Evolutionary conservation across 2,329 filamentous ascomycete species (phyloP), one percentile per base, ranked within the genome.

Genomic region (Sporothrix protearum): DNA sequence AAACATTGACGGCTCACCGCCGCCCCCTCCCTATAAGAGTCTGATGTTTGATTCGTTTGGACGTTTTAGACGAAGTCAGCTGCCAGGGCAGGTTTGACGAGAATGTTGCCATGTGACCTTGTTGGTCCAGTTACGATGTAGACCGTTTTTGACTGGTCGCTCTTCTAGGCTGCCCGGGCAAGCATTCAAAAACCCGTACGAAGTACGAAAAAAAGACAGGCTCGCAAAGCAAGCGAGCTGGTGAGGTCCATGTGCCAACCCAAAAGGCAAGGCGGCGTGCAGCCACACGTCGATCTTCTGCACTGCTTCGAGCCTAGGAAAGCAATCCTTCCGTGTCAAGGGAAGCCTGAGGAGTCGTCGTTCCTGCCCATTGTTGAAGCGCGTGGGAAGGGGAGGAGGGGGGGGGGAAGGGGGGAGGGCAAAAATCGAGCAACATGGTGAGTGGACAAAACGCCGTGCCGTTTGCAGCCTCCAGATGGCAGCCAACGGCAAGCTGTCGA

Each of bases 241-340:
- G 53, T 14, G n/a, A 51, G 63, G 63, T 22, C 47, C 47, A 36
- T 33, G 16, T 53, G 42, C 53, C 30, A 36, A 51, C 47, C 45
- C 19, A 42, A 39, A 68, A 68, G 53, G 19, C 33, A 64, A 45
- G 36, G 59, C 59, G 59, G 59, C 59, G 57, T 28, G 59, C 36
- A 64, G 59, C 59, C 59, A 64, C n/a, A 28, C 22, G 59, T 64
- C 59, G 59, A 64, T 64, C 59, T 45, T 64, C 36, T 45, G 59
- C 36, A 28, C 59, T n/a, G 25, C 8, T 61, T 61, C 42, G 57
- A 63, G 33, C 33, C 57, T 22, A 42, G 33, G 57, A 33, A 42
- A 25, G 57, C 57, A 63, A 47, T 42, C 57, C 33, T 42, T 63
- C n/a, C 39, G 33, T 39, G 57, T 14, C 10, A 19, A 53, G 19